Conservation (phyloP, 78 protist genomes). For the Emiliania huxleyi region DNA sequence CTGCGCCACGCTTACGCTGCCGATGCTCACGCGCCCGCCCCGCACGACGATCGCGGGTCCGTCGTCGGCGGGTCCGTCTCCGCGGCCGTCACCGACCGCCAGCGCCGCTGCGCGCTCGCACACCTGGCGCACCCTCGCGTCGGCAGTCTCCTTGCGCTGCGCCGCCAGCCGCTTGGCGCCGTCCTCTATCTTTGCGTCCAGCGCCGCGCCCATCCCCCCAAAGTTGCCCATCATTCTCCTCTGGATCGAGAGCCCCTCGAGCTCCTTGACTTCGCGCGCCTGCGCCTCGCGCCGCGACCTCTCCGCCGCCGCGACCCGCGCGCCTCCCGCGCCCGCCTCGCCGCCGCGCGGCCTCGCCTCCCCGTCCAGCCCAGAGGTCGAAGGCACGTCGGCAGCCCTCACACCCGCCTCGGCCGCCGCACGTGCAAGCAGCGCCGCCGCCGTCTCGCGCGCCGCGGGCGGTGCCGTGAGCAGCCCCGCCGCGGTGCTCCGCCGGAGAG, state of each 20-base stretch:
- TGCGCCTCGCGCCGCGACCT: no score
- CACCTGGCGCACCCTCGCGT: not conserved
- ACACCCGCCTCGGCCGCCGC: not conserved
- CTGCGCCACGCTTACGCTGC: not conserved
- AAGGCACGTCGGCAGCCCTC: not conserved
- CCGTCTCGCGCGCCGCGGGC: not conserved
- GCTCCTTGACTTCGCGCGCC: not conserved
- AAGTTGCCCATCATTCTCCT: not conserved
- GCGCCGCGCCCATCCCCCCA: not conserved
- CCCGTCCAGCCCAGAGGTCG: not conserved
- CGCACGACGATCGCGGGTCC: no score
- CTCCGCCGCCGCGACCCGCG: no score
- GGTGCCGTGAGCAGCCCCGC: not conserved
- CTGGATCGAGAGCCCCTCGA: not conserved
- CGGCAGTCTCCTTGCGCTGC: not conserved
- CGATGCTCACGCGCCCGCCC: not conserved
- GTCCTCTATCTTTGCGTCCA: not conserved
- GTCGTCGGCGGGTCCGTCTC: not conserved
- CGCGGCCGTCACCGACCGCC: not conserved
- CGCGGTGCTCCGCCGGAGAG: not conserved
- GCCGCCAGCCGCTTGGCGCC: not conserved
- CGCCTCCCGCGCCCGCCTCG: no score
- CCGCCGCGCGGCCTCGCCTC: no score
- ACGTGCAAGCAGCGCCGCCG: not conserved
- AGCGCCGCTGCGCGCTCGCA: not conserved